Percentiles rank a stretch among this genome's conserved stretches.
Conservation (phyloP, 1,284 basidiomycete species). For the Cryptococcus floricola region DNA sequence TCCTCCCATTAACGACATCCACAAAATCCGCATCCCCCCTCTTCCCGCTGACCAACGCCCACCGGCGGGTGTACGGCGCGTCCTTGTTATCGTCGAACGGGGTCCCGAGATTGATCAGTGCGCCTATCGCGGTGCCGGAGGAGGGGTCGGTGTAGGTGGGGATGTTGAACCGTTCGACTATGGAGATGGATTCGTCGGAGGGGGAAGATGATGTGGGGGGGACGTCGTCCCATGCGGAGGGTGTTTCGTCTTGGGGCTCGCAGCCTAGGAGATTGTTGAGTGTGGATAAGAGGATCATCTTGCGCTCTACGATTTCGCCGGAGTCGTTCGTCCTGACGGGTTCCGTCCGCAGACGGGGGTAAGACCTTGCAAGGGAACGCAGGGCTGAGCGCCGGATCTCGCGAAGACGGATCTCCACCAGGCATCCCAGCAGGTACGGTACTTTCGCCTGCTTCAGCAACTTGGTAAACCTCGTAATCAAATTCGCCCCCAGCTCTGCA, state of each 20-base stretch:
- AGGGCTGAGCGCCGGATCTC: constrained; percentile 54
- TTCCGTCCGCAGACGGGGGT: constrained; percentile 47
- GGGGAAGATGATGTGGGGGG: constrained; percentile 23
- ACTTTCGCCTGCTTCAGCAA: constrained; percentile 44
- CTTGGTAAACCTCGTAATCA: constrained; percentile 58
- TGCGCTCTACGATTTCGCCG: constrained; percentile 35
- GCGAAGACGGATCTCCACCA: constrained; percentile 54
- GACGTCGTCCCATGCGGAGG: constrained; percentile 44
- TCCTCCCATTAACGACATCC: constrained; percentile 71
- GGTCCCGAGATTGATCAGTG: constrained; percentile 58
- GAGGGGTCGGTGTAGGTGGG: constrained; percentile 39
- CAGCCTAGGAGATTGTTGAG: constrained; percentile 50
- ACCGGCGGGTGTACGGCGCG: constrained; percentile 61
- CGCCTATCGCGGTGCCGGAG: constrained; percentile 32
- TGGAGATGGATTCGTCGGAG: constrained; percentile 29
- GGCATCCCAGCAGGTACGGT: constrained; percentile 55
- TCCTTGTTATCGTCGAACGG: constrained; percentile 58
- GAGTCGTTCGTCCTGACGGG: constrained; percentile 34
- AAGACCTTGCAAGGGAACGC: constrained; percentile 52
- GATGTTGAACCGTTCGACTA: constrained; percentile 39
- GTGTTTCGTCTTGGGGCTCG: constrained; percentile 47
- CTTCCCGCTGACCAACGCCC: constrained; percentile 69
- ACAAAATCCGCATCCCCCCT: constrained; percentile 59
- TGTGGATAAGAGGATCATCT: constrained; percentile 32
- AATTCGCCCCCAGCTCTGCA: constrained; percentile 54